Evolutionary conservation across 768 basidiomycete species (phyloP).

Genomic region (Serendipita indica): DNA sequence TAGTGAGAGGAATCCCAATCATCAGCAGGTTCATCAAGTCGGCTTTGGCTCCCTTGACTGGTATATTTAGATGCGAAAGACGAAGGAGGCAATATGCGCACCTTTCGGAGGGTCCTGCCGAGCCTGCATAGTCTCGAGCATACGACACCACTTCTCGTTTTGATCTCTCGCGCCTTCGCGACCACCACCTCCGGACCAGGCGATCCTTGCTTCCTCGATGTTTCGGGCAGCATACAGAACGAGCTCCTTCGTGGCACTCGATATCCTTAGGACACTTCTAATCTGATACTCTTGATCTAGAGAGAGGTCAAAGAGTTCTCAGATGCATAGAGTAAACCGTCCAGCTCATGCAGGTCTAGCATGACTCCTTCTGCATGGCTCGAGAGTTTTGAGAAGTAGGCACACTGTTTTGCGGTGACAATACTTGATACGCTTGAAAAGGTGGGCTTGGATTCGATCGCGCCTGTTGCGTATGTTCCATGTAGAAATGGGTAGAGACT

Average conservation of each 20-base stretch:
- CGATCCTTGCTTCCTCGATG: not conserved
- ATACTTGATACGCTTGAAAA: not conserved
- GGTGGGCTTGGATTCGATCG: not conserved
- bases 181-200: conserved; percentile 4
- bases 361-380: not conserved
- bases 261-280: not conserved
- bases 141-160: conserved; percentile 3
- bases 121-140: not conserved
- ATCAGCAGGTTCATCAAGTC: not conserved
- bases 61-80: not conserved
- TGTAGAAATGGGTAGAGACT: conserved; percentile 3
- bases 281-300: not conserved
- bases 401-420: not conserved
- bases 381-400: conserved; percentile 5
- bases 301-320: no score
- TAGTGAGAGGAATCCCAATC: not conserved
- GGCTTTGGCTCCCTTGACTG: not conserved
- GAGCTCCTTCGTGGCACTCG: not conserved
- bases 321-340: conserved; percentile 2
- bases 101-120: not conserved
- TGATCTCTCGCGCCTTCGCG: not conserved
- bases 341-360: not conserved
- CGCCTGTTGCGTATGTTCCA: not conserved
- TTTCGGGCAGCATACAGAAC: conserved; percentile 5
- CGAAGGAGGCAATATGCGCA: not conserved